A percentile compares a stretch with the other conserved stretches of the same genome.
phyloP scores from a whole-genome alignment of 2,329 filamentous ascomycete genomes.

The Periconia sp. region DNA sequence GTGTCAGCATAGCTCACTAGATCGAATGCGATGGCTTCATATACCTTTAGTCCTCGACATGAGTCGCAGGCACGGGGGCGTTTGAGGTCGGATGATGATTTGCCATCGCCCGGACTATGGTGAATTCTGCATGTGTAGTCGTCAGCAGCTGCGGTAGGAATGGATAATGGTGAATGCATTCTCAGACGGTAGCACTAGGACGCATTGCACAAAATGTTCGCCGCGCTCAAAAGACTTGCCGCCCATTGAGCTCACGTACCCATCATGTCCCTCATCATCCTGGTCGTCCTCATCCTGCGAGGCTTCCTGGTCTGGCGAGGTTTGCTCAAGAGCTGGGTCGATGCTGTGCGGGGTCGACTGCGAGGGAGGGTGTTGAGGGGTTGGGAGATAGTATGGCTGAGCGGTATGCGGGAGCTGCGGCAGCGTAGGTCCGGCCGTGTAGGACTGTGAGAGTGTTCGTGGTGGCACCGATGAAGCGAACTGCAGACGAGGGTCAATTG shows the following conservation, averaged over 20 bases:
- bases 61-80: constrained; percentile 56
- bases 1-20: constrained; percentile 9
- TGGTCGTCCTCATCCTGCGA: constrained; percentile 36
- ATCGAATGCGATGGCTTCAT: neutral
- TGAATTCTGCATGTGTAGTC: constrained; percentile 21
- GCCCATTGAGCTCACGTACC: too few relatives aligned
- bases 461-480: constrained; percentile 33
- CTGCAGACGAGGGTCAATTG: constrained; percentile 39
- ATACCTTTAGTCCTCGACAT: constrained; percentile 50
- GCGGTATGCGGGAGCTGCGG: constrained; percentile 31
- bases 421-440: constrained; percentile 23
- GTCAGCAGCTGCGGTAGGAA: too few relatives aligned
- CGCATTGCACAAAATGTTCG: too few relatives aligned
- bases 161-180: too few relatives aligned
- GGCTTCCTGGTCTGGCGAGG: constrained; percentile 30
- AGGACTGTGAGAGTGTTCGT: constrained; percentile 27
- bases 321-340: constrained; percentile 41
- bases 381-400: constrained; percentile 42
- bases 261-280: constrained; percentile 38
- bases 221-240: too few relatives aligned
- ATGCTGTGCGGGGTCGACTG: constrained; percentile 25
- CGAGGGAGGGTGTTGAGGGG: constrained; percentile 26
- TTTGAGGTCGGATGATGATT: constrained; percentile 49
- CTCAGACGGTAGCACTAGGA: too few relatives aligned
- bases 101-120: constrained; percentile 36